Evolutionary conservation across 202 grass and related monocot species (phyloP).

Genomic region (Digitaria exilis): DNA sequence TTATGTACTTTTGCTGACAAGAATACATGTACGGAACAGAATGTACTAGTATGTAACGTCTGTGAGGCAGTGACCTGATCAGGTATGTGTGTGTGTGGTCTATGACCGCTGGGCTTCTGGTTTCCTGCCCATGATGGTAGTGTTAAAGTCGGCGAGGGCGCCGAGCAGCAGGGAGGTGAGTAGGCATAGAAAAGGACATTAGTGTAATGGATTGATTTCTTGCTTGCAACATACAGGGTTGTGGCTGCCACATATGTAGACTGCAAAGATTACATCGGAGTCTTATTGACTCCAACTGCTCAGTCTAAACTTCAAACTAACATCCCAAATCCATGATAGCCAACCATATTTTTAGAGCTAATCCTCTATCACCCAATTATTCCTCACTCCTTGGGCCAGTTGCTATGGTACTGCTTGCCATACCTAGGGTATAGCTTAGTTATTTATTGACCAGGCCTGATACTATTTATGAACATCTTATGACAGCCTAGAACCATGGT

Average conservation of each 20-base stretch:
- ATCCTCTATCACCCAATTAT: background rate
- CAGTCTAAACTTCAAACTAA: too few species aligned
- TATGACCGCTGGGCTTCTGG: background rate
- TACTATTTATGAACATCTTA: too few species aligned
- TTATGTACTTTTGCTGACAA: too few species aligned
- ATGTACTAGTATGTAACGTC: background rate
- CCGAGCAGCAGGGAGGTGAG: background rate
- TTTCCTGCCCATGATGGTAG: background rate
- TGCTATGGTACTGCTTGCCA: background rate
- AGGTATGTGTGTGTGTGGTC: background rate
- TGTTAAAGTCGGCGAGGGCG: background rate
- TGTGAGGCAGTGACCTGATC: background rate
- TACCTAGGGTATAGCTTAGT: background rate
- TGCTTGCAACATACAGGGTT: background rate
- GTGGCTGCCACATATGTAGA: background rate
- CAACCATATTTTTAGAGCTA: background rate
- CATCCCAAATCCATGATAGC: background rate
- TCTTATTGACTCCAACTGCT: too few species aligned
- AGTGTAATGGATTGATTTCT: background rate
- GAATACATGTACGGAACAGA: background rate
- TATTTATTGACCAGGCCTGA: constrained; percentile 3
- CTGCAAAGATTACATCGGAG: background rate
- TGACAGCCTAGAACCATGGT: background rate
- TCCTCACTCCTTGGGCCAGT: background rate
- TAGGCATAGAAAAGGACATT: background rate